Conservation (phyloP, 345 rosid genomes). For the Cardamine occulta region DNA sequence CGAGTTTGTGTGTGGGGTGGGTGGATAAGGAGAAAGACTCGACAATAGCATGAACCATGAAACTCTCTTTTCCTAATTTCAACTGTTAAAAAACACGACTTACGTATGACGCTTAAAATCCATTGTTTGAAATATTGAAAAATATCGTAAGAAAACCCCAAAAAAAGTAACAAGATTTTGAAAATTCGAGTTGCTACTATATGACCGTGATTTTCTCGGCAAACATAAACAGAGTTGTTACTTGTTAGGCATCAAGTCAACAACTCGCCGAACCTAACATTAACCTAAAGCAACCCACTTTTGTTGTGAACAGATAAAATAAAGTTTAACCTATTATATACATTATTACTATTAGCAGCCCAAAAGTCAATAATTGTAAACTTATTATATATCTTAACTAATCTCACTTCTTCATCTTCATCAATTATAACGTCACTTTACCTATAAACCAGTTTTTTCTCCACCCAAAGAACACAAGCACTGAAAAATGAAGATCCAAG, state of each 20-base stretch:
- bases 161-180: constrained; percentile 26
- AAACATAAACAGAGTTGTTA: constrained; percentile 41
- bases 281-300: constrained; percentile 45
- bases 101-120: constrained; percentile 10
- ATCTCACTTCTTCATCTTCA: constrained; percentile 36
- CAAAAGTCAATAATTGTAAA: constrained; percentile 34
- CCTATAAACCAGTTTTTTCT: constrained; percentile 29
- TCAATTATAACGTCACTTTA: constrained; percentile 35
- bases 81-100: constrained; percentile 39
- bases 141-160: not conserved
- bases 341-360: constrained; percentile 2
- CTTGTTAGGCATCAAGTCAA: constrained; percentile 48
- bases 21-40: constrained; percentile 27
- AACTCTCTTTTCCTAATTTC: constrained; percentile 1
- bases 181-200: not conserved
- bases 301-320: not conserved
- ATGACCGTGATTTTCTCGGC: constrained; percentile 42
- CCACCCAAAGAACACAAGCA: not conserved
- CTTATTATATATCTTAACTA: constrained; percentile 29
- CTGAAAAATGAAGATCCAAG: constrained; percentile 34
- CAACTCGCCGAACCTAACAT: constrained; percentile 50
- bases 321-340: not conserved
- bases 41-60: constrained; percentile 33
- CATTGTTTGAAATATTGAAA: constrained; percentile 27
- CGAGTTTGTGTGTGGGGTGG: constrained; percentile 22